Evolutionary conservation across 192 early-diverging fungal species (phyloP), one percentile per base, ranked within the genome.

Genomic region (Linnemannia zychae): DNA sequence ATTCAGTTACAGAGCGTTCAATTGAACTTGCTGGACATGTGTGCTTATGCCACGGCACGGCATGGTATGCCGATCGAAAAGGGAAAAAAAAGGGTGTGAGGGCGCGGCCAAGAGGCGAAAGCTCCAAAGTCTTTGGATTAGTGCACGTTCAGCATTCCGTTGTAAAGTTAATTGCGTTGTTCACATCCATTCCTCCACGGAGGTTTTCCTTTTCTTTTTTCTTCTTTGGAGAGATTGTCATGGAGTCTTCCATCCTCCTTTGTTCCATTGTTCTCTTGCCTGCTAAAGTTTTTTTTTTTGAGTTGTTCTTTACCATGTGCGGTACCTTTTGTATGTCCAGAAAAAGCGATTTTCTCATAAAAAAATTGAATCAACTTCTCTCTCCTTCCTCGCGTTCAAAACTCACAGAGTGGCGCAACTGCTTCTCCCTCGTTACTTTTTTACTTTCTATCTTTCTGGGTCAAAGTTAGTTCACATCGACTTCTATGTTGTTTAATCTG

Each of bases 31-130:
- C 24, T 0, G 53, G 53, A 28, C 9, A 31, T 31, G 40, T 44
- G 40, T 44, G 40, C 40, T 3, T 44, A 44, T 9, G 40, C 40
- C 40, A 44, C 9, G 40, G 4, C 40, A n/a, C n/a, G n/a, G n/a
- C 40, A 44, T 44, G 40, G 40, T 9, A 12, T 63, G 57, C 15
- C 57, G 57, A 63, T 63, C 24, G 31, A 1, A 60, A 60, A 31
- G 24, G 28, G 11, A 13, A 28, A 63, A 12, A 63, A 15, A n/a
- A 57, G 24, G 24, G 50, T 53, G 24, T 0, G 53, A 24, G 6
- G n/a, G n/a, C 9, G 7, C 53, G 71, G 71, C 71, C 31, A 72
- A 72, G 71, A 72, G 71, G 71, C 71, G 71, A 72, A 72, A 36
- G 31, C 34, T 72, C 71, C 71, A 72, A 49, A 38, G n/a, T 3